Evolutionary conservation across 1,284 basidiomycete species (phyloP), one percentile per base, ranked within the genome.

Genomic region (Moesziomyces globuligerus): DNA sequence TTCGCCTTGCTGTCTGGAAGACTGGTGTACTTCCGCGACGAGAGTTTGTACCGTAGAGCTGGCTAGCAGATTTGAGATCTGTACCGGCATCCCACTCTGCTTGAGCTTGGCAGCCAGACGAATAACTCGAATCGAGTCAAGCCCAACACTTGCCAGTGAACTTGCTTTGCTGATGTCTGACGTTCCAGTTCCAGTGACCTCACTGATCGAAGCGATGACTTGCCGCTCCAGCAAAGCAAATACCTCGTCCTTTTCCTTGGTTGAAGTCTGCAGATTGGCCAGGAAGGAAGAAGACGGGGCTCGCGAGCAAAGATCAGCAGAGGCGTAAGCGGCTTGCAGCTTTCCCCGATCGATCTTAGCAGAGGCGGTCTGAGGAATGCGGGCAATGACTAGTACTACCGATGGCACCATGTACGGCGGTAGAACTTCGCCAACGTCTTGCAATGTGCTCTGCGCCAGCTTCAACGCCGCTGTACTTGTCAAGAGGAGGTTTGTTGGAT

Each of bases 321-420:
- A 42, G 3, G 29, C 32, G 7, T 56, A 56, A 2, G 53, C 47
- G 21, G 46, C 41, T 40, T 56, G 53, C 7, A 56, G 45, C 26
- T 38, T 45, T 9, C 36, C 46, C 17, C 53, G 45, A 25, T 56
- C 53, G 40, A 56, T 40, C 34, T 56, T 56, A 17, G 53, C 53
- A 0, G 53, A 56, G n/a, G 53, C 53, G 20, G 53, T 56, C 46
- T 56, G 53, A n/a, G 53, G 53, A 20, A 56, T 48, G 9, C 26
- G 40, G 3, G 46, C 37, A 10, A 56, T 26, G n/a, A 56, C 53
- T 5, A 56, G 47, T 3, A 50, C 15, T 21, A 26, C 20, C 10
- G 55, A 50, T 21, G 55, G 55, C 26, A 57, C 41, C 47, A 57
- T 57, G 42, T 50, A 50, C 7, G 47, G 41, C 10, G 55, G 55